A percentile compares a stretch with the other conserved stretches of the same genome.
Evolutionary conservation across 345 rosid genomes (phyloP).

Genomic region (Viola odorata): DNA sequence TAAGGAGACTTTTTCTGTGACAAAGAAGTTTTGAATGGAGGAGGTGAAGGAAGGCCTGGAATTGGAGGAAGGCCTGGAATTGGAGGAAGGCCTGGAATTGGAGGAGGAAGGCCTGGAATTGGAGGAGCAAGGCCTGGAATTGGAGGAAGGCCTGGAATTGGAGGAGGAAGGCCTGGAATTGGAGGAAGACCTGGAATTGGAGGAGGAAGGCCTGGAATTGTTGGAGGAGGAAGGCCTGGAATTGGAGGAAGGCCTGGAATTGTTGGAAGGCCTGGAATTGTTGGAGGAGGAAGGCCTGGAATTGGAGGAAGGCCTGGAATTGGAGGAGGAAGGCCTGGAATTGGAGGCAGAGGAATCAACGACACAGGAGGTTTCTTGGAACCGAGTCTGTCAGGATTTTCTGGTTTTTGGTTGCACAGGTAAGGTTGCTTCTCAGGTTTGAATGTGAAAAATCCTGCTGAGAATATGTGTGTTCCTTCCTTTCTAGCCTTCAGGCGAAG

Average conservation of each 20-base stretch:
- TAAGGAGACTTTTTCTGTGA: slow-evolving; percentile 18
- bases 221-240: neutral
- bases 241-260: too few relatives aligned
- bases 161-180: neutral
- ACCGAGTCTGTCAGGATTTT: slow-evolving; percentile 8
- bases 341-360: too few relatives aligned
- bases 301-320: neutral
- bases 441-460: slow-evolving; percentile 89
- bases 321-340: slow-evolving; percentile 32
- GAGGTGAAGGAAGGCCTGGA: slow-evolving; percentile 12
- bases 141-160: too few relatives aligned
- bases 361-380: too few relatives aligned
- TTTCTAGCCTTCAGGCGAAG: slow-evolving; percentile 49
- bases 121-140: too few relatives aligned
- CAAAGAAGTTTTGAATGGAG: slow-evolving; percentile 7
- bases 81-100: slow-evolving; percentile 5
- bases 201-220: too few relatives aligned
- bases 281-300: neutral
- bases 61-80: too few relatives aligned
- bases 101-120: slow-evolving; percentile 15
- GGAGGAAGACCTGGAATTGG: too few relatives aligned
- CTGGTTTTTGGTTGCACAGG: slow-evolving; percentile 57
- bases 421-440: slow-evolving; percentile 61
- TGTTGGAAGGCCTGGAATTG: too few relatives aligned
- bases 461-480: slow-evolving; percentile 54